phyloP scores from a whole-genome alignment of 306 rosid species.

The Senna siamea region DNA sequence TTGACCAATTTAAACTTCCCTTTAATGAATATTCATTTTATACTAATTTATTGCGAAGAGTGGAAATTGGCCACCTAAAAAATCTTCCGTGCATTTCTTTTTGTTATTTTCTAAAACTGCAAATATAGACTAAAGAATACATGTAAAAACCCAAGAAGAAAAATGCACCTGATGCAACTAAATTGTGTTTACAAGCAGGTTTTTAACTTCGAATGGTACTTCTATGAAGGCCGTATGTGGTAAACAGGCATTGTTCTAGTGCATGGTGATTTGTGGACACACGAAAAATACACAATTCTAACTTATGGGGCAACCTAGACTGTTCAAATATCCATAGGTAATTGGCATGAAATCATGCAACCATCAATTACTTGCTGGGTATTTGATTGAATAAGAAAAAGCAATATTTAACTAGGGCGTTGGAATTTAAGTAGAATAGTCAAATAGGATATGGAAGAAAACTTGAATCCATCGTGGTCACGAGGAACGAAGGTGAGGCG shows the following conservation, averaged over 20 bases:
- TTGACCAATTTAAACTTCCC: background rate
- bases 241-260: background rate
- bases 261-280: background rate
- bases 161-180: background rate
- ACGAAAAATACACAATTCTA: background rate
- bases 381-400: background rate
- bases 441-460: background rate
- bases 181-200: background rate
- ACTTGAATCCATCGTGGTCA: background rate
- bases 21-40: background rate
- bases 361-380: background rate
- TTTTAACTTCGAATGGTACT: background rate
- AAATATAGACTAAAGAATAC: background rate
- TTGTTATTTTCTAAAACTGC: background rate
- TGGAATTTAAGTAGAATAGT: background rate
- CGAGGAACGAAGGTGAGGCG: background rate
- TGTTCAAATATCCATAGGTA: background rate
- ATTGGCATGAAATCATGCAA: background rate
- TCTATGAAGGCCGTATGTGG: background rate
- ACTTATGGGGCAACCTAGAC: background rate
- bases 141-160: background rate
- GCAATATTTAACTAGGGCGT: no score
- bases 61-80: background rate
- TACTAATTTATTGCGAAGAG: background rate
- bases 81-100: background rate